Evolutionary conservation across 208 protist species (phyloP), one percentile per base, ranked within the genome.

Genomic region (Trypanosoma lewisi): DNA sequence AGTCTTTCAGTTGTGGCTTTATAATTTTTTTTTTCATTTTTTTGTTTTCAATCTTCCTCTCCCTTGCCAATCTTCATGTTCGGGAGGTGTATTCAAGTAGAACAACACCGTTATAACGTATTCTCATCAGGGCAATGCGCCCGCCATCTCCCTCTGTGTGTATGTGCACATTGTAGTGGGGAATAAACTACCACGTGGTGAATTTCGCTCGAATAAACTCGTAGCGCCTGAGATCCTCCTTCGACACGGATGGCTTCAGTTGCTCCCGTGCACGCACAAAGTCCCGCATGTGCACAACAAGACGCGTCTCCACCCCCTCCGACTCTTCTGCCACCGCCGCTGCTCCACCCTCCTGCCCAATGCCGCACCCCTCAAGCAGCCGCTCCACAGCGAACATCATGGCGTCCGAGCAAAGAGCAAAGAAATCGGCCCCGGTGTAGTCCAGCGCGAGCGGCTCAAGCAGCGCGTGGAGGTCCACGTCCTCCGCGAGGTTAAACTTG

Each of bases 361-460:
- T 25, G n/a, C 67, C 68, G 47, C 73, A 56, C 17, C 61, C 30
- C 51, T 87, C 75, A 6, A 95, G 61, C 27, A 78, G 73, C 33
- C 97, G 87, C 30, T 96, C 78, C n/a, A 99, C 87, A 16, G 97
- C 94, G 58, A 85, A 81, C 77, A 98, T 92, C 75, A 97, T 93
- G 3, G 97, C 96, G 70, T 98, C 96, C 7, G 91, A 90, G 77
- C 93, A 97, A 7, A 98, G 68, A 14, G 93, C 87, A 34, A 94
- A 96, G 47, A 98, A 82, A 70, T 99, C 98, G 2, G 98, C 98
- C 19, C 98, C 98, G 27, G 89, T 97, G 74, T 97, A 98, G 12
- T 85, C 72, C 21, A 82, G 73, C 12, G 85, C 77, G 12, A 95
- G 68, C n/a, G 83, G 82, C 52, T 80, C 75, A 21, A 95, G 54